phyloP scores from a whole-genome alignment of 176 grass and related monocot genomes.

The Hordeum vulgare region MorexV3_pseudomolecules_assembly NC_058522.1:529511529-529512028 shows the following conservation, averaged over 20 bases:
- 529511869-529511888: slow-evolving; percentile 80
- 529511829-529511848: slow-evolving; percentile 93
- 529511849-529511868: slow-evolving; percentile 97
- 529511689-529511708: slow-evolving; percentile 90
- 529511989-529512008: slow-evolving; percentile 80
- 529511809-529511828: slow-evolving; percentile 85
- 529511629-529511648: slow-evolving; percentile 87
- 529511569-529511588: slow-evolving; percentile 65
- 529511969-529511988: slow-evolving; percentile 78
- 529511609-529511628: slow-evolving; percentile 82
- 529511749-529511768: slow-evolving; percentile 70
- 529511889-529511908: slow-evolving; percentile 99
- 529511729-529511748: slow-evolving; percentile 69
- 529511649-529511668: slow-evolving; percentile 89
- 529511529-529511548: slow-evolving; percentile 88
- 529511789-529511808: slow-evolving; percentile 85
- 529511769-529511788: slow-evolving; percentile 83
- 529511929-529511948: slow-evolving; percentile 88
- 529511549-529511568: slow-evolving; percentile 60
- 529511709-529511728: slow-evolving; percentile 91
- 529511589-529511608: slow-evolving; percentile 95
- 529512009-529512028: slow-evolving; percentile 97
- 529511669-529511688: slow-evolving; percentile 84
- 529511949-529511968: slow-evolving; percentile 93
- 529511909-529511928: slow-evolving; percentile 99